Conservation (phyloP, 2,329 filamentous ascomycete species). For the Pezicula rhizophila region DNA sequence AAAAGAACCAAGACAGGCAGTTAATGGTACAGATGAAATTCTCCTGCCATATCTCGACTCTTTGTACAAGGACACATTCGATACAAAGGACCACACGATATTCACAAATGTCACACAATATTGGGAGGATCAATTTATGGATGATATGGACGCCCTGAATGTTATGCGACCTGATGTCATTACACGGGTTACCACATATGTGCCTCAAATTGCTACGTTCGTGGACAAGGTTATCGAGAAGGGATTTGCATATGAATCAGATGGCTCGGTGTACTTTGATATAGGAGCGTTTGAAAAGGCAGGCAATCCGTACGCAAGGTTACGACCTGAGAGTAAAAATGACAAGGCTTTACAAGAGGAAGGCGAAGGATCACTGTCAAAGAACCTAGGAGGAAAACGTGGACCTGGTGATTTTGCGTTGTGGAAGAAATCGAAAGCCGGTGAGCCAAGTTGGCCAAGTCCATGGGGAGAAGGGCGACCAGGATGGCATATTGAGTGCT, state of each 20-base stretch:
- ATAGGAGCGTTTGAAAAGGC: slow-evolving; percentile 75
- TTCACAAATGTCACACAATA: slow-evolving; percentile 81
- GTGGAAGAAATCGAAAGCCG: slow-evolving; percentile 85
- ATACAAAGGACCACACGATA: slow-evolving; percentile 60
- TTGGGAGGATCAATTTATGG: slow-evolving; percentile 82
- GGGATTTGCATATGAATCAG: slow-evolving; percentile 70
- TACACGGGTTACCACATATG: slow-evolving; percentile 85
- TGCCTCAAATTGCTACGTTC: slow-evolving; percentile 75
- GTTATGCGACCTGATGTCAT: slow-evolving; percentile 75
- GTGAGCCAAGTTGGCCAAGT: slow-evolving; percentile 78
- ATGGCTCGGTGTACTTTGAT: slow-evolving; percentile 89
- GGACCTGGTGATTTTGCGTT: slow-evolving; percentile 78
- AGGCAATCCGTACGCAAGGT: slow-evolving; percentile 65
- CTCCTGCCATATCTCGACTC: slow-evolving; percentile 79
- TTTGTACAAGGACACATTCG: slow-evolving; percentile 55
- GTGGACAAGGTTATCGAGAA: slow-evolving; percentile 77
- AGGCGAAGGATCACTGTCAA: slow-evolving; percentile 74
- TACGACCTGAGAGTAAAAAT: slow-evolving; percentile 76
- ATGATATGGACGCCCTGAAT: slow-evolving; percentile 79
- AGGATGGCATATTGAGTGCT: slow-evolving; percentile 95
- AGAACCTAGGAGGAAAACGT: slow-evolving; percentile 57
- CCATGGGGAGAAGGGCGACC: slow-evolving; percentile 73
- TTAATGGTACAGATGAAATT: slow-evolving; percentile 56
- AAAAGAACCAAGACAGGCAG: slow-evolving; percentile 34
- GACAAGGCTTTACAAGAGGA: slow-evolving; percentile 66